Evolutionary conservation across 805 yeast genomes (phyloP).

Genomic region (Teunomyces pallodes): DNA sequence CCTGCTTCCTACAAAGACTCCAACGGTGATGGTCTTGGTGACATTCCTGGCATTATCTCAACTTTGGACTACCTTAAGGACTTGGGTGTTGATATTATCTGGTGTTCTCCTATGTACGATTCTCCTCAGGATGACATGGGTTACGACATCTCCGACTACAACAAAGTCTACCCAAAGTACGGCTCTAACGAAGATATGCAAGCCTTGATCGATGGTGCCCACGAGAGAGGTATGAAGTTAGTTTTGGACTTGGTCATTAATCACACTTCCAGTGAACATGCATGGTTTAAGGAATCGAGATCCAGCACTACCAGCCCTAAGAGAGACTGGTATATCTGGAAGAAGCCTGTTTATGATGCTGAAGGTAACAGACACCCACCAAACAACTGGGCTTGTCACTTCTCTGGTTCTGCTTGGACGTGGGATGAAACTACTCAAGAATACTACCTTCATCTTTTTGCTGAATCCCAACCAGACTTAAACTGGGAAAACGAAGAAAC

Average conservation of each 20-base stretch:
- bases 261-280: slow-evolving; percentile 55
- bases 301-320: slow-evolving; percentile 50
- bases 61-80: slow-evolving; percentile 50
- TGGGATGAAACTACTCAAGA: slow-evolving; percentile 54
- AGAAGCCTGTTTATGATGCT: slow-evolving; percentile 44
- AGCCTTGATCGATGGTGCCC: slow-evolving; percentile 44
- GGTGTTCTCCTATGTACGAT: slow-evolving; percentile 59
- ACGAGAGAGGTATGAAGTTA: slow-evolving; percentile 49
- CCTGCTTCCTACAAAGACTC: slow-evolving; percentile 61
- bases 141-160: slow-evolving; percentile 56
- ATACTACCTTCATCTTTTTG: slow-evolving; percentile 55
- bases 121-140: slow-evolving; percentile 66
- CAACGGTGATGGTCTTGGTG: slow-evolving; percentile 60
- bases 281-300: slow-evolving; percentile 57
- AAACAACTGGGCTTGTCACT: slow-evolving; percentile 54
- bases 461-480: slow-evolving; percentile 55
- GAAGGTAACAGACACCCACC: slow-evolving; percentile 55
- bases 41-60: slow-evolving; percentile 51
- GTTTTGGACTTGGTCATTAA: slow-evolving; percentile 57
- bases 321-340: slow-evolving; percentile 64
- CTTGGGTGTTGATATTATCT: slow-evolving; percentile 50
- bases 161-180: slow-evolving; percentile 48
- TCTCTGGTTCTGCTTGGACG: slow-evolving; percentile 57
- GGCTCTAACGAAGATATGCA: slow-evolving; percentile 57
- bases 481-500: slow-evolving; percentile 55